Evolutionary conservation across 805 yeast species (phyloP), one percentile per base, ranked within the genome.

Genomic region (Wickerhamiella allomyrinae): DNA sequence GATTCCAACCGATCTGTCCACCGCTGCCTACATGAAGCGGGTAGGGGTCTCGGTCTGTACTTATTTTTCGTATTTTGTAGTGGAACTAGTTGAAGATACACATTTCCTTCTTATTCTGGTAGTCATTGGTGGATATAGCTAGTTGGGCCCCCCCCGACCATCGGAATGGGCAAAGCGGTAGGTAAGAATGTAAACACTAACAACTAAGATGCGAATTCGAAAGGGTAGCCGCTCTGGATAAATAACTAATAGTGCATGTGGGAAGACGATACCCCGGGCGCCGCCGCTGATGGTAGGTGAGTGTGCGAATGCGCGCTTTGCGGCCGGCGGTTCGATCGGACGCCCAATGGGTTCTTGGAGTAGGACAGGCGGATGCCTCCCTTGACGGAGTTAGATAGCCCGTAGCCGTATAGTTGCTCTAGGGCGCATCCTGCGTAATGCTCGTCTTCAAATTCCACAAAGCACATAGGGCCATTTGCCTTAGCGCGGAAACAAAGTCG

Each of bases 361-460:
- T 87, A 91, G 41, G 95, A 82, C 46, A 91, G 69, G 46, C 98
- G 71, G 42, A 91, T 89, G 21, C 98, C 98, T 29, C 97, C 97
- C 59, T 91, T 91, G 41, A 77, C 77, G 3, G 84, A 73, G 56
- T 95, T 73, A 23, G 94, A 93, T 54, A 91, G 70, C 9, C 91
- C 85, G 48, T 91, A 71, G 13, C 98, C 98, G 57, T 91, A 91
- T 39, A 91, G 67, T 62, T 87, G 95, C 24, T 94, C 94, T 46
- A 91, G 68, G 0, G 97, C 96, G 54, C 84, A 71, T 2, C 97
- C 85, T 1, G 98, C 98, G 61, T 75, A 80, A 3, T 81, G 78
- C 41, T 91, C 94, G 59, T 89, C 96, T 53, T 91, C 98, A 65
- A 91, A 91, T 66, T 91, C 98, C 42, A 91, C 98, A 69, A 91